Evolutionary conservation across 768 basidiomycete species (phyloP).

Genomic region (Calocera cornea): DNA sequence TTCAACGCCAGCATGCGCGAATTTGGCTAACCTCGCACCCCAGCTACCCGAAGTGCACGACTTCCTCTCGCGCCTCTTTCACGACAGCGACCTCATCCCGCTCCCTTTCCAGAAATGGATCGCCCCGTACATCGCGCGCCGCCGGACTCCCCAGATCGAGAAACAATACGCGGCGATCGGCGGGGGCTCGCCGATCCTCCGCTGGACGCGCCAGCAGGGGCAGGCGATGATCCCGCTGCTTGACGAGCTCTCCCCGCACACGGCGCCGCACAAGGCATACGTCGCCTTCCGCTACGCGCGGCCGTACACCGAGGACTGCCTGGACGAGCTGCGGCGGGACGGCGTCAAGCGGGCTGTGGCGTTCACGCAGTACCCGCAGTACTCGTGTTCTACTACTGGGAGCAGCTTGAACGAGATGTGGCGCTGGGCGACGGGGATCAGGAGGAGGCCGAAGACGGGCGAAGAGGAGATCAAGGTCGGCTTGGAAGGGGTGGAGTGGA

Average conservation of each 20-base stretch:
- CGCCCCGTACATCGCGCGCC: conserved; percentile 76
- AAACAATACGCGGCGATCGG: conserved; percentile 90
- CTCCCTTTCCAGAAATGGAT: conserved; percentile 80
- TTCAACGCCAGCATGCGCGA: conserved; percentile 10
- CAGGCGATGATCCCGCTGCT: conserved; percentile 77
- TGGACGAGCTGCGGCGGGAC: conserved; percentile 73
- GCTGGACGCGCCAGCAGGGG: conserved; percentile 79
- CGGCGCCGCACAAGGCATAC: conserved; percentile 92
- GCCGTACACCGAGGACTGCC: conserved; percentile 73
- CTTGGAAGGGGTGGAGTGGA: conserved; percentile 73
- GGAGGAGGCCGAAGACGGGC: conserved; percentile 7
- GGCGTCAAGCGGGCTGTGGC: conserved; percentile 87
- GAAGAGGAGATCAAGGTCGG: conserved; percentile 31
- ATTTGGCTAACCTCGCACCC: not conserved
- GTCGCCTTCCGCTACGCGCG: conserved; percentile 89
- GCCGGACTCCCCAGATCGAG: conserved; percentile 86
- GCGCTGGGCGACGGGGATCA: conserved; percentile 25
- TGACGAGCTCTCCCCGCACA: conserved; percentile 85
- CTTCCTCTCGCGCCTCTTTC: conserved; percentile 85
- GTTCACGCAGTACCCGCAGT: conserved; percentile 98
- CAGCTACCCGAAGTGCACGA: conserved; percentile 85
- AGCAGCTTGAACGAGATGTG: conserved; percentile 92
- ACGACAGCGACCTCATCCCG: conserved; percentile 85
- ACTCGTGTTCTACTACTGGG: conserved; percentile 95
- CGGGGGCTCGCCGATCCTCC: conserved; percentile 89